These are phyloP conservation scores for Scenedesmus sp. DNA, from an alignment of 163 green algal species.

Conservation along the genomic window DNA sequence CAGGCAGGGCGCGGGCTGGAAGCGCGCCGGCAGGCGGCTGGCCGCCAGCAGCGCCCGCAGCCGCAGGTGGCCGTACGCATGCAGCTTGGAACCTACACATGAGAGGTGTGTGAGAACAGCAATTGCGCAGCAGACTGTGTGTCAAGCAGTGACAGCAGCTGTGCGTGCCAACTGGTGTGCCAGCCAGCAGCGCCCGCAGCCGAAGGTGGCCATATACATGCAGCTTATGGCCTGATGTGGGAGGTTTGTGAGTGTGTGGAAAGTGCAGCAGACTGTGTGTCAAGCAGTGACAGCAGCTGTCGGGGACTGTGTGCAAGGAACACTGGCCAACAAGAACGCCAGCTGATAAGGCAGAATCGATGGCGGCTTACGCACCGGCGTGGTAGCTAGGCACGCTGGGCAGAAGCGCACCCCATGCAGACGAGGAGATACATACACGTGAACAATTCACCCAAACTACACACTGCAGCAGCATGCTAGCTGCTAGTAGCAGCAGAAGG, in stretches of 20 bases:
- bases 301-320: too few relatives aligned
- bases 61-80: slow-evolving; percentile 79
- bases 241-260: too few relatives aligned
- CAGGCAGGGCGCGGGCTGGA: slow-evolving; percentile 62
- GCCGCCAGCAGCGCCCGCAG: slow-evolving; percentile 67
- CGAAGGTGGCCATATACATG: background rate
- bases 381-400: slow-evolving; percentile 75
- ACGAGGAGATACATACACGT: too few relatives aligned
- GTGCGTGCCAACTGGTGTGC: background rate
- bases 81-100: slow-evolving; percentile 47
- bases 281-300: background rate
- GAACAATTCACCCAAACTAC: too few relatives aligned
- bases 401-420: slow-evolving; percentile 24
- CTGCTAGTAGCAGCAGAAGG: too few relatives aligned
- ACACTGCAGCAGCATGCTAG: too few relatives aligned
- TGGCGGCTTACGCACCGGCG: slow-evolving; percentile 19
- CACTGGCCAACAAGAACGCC: too few relatives aligned
- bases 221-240: background rate
- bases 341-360: background rate
- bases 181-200: background rate
- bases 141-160: background rate
- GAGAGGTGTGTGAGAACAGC: background rate
- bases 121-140: background rate
- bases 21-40: slow-evolving; percentile 52
- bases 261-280: background rate